Percentiles rank a stretch among this genome's conserved stretches.
These are phyloP conservation scores for Arabis hirsuta DNA, from an alignment of 345 rosid genomes.

Conservation along the genomic window DNA sequence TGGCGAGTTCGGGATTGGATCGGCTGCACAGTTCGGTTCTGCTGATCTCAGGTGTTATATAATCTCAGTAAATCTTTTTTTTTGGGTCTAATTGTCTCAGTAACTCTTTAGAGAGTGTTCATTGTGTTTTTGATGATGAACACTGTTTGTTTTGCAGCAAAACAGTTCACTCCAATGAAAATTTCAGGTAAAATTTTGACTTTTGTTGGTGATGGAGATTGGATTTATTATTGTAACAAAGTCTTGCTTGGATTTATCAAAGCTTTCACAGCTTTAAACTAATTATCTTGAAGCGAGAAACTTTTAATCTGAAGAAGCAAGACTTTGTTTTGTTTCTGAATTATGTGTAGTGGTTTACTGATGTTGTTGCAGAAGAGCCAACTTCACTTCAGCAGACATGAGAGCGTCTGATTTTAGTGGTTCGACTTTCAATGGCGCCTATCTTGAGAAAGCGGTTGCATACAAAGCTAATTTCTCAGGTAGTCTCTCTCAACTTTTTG, in stretches of 20 bases:
- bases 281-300: too few species aligned
- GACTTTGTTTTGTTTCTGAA: slow-evolving; percentile 13
- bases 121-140: slow-evolving; percentile 1
- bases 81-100: too few species aligned
- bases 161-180: slow-evolving; percentile 79
- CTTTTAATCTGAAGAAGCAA: slow-evolving; percentile 25
- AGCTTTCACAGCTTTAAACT: too few species aligned
- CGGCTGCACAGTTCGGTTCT: slow-evolving; percentile 89
- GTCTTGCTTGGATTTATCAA: too few species aligned
- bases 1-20: slow-evolving; percentile 91
- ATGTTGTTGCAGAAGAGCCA: slow-evolving; percentile 80
- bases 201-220: not conserved
- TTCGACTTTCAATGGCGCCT: slow-evolving; percentile 92
- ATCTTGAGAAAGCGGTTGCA: slow-evolving; percentile 95
- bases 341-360: slow-evolving; percentile 5
- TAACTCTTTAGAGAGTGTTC: not conserved
- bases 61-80: not conserved
- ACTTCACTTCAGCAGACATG: slow-evolving; percentile 96
- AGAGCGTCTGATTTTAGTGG: slow-evolving; percentile 95
- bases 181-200: slow-evolving; percentile 60
- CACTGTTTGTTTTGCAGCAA: slow-evolving; percentile 56
- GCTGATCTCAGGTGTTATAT: slow-evolving; percentile 87
- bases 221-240: not conserved
- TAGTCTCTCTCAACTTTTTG: slow-evolving; percentile 30
- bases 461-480: slow-evolving; percentile 91